These are phyloP conservation scores for Musa troglodytarum DNA, from an alignment of 176 grass and related monocot species.

Conservation along the genomic window DNA sequence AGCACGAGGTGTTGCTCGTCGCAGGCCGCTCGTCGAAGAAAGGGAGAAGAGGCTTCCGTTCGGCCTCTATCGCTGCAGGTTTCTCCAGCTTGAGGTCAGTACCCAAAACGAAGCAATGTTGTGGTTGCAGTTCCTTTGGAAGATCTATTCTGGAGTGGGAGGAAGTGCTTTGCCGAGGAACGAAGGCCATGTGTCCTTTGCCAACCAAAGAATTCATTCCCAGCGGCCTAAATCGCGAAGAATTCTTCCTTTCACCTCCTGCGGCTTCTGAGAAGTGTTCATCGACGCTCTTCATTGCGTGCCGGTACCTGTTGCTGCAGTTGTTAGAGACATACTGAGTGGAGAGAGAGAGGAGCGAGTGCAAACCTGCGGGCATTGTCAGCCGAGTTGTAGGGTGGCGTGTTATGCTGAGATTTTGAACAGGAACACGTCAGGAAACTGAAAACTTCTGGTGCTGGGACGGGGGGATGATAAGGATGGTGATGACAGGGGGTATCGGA, in stretches of 20 bases:
- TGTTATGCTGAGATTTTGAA: slow-evolving; percentile 24
- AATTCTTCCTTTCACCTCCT: slow-evolving; percentile 40
- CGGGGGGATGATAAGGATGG: slow-evolving; percentile 15
- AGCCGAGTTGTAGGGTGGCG: slow-evolving; percentile 34
- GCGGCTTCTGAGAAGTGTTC: slow-evolving; percentile 50
- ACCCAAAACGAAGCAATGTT: slow-evolving; percentile 86
- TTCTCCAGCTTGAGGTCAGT: slow-evolving; percentile 72
- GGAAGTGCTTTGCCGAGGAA: neutral
- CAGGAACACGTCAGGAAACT: slow-evolving; percentile 43
- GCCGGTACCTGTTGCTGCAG: slow-evolving; percentile 42
- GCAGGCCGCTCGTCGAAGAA: slow-evolving; percentile 95
- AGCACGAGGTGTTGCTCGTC: slow-evolving; percentile 55
- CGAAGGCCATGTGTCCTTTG: too few relatives aligned
- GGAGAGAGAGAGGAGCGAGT: neutral
- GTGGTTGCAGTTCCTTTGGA: slow-evolving; percentile 28
- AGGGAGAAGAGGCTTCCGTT: slow-evolving; percentile 51
- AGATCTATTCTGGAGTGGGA: neutral
- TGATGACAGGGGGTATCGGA: neutral
- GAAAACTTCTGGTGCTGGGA: slow-evolving; percentile 21
- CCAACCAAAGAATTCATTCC: slow-evolving; percentile 28
- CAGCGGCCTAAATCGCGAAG: slow-evolving; percentile 80
- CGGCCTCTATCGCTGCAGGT: slow-evolving; percentile 8
- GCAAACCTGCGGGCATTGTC: slow-evolving; percentile 33
- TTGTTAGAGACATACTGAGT: neutral
- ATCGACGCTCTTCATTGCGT: slow-evolving; percentile 50